Percentiles rank a stretch among this genome's conserved stretches.
Conservation (phyloP, 257 asterid genomes). For the Ilex asprella region DNA sequence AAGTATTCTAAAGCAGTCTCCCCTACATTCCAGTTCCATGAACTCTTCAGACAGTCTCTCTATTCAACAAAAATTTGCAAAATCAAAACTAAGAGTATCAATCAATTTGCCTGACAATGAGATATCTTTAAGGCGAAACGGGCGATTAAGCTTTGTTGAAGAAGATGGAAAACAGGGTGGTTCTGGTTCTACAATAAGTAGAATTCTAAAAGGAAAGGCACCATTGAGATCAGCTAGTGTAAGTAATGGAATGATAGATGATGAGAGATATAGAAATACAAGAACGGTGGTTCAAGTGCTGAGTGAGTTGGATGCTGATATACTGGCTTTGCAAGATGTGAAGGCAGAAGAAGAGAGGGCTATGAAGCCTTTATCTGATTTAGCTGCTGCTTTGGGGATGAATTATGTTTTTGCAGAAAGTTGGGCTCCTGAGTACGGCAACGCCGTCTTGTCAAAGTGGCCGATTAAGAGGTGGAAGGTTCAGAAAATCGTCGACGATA, state of each 20-base stretch:
- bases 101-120: slow-evolving; percentile 90
- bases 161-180: slow-evolving; percentile 13
- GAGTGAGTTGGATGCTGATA: slow-evolving; percentile 77
- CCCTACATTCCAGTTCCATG: slow-evolving; percentile 38
- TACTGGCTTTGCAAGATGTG: slow-evolving; percentile 85
- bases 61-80: slow-evolving; percentile 47
- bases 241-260: too few relatives aligned
- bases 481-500: slow-evolving; percentile 67
- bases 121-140: slow-evolving; percentile 66
- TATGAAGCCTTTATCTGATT: slow-evolving; percentile 85
- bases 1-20: slow-evolving; percentile 77
- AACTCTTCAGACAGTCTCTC: slow-evolving; percentile 18
- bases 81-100: slow-evolving; percentile 73
- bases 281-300: slow-evolving; percentile 62
- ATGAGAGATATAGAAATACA: slow-evolving; percentile 13
- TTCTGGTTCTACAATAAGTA: slow-evolving; percentile 7
- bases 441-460: slow-evolving; percentile 82
- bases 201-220: slow-evolving; percentile 43
- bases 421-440: slow-evolving; percentile 98
- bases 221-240: slow-evolving; percentile 29
- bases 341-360: slow-evolving; percentile 90
- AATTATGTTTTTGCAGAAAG: slow-evolving; percentile 90
- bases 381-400: slow-evolving; percentile 89
- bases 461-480: slow-evolving; percentile 87
- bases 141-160: slow-evolving; percentile 34